Conservation (phyloP, 2,329 filamentous ascomycete genomes). For the Beauveria sp. region DNA sequence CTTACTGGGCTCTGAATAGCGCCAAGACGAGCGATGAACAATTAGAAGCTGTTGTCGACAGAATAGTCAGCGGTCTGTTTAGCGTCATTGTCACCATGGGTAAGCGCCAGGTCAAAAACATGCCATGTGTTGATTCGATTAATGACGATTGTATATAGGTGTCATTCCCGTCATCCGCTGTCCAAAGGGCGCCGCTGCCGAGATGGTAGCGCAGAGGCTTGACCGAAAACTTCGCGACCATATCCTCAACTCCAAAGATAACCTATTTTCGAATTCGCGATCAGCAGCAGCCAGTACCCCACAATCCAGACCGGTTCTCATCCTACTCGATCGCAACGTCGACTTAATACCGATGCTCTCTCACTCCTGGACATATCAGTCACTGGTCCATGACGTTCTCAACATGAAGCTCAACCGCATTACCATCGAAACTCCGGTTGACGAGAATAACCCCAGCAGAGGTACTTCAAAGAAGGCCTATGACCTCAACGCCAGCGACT, state of each 20-base stretch:
- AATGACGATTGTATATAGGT: slow-evolving; percentile 37
- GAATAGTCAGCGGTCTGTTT: slow-evolving; percentile 92
- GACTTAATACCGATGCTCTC: slow-evolving; percentile 98
- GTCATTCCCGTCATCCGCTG: slow-evolving; percentile 93
- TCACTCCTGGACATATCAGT: slow-evolving; percentile 79
- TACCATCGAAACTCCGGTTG: slow-evolving; percentile 75
- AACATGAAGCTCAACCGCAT: slow-evolving; percentile 74
- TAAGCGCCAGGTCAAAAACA: slow-evolving; percentile 28
- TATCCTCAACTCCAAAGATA: slow-evolving; percentile 95
- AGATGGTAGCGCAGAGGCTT: slow-evolving; percentile 88
- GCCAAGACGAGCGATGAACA: slow-evolving; percentile 84
- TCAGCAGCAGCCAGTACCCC: slow-evolving; percentile 53
- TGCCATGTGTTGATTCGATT: background rate
- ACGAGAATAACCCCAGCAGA: slow-evolving; percentile 68
- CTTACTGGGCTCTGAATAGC: slow-evolving; percentile 95
- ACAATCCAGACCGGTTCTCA: slow-evolving; percentile 75
- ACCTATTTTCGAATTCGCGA: slow-evolving; percentile 73
- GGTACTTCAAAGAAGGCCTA: slow-evolving; percentile 81
- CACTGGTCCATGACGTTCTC: slow-evolving; percentile 62
- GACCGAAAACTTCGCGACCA: slow-evolving; percentile 95
- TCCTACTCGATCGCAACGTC: slow-evolving; percentile 91
- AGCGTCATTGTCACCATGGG: slow-evolving; percentile 98
- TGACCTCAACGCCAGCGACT: slow-evolving; percentile 82
- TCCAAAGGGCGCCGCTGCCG: slow-evolving; percentile 84
- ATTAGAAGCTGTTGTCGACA: slow-evolving; percentile 78